Base-by-base conservation (phyloP, 2,329 filamentous ascomycete species). In the Monilinia fructicola region DNA sequence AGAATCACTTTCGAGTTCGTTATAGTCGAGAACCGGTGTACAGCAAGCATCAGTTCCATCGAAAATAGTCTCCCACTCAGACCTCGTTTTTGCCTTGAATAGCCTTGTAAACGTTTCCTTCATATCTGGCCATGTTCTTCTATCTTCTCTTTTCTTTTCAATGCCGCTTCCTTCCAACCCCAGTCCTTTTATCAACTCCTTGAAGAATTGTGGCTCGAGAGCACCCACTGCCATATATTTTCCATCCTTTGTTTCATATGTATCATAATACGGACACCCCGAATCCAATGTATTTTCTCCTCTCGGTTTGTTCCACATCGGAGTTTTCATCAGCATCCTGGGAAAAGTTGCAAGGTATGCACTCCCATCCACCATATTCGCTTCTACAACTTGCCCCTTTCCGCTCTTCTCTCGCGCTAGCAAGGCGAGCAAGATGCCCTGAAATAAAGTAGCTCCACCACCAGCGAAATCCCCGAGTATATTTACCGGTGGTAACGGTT, bases 331-430 rank as follows among this genome's bases (percentile, higher is more conserved):
- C 38, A 82, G 82, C 68, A 96, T 80, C 44, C 94, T 83, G 62
- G 91, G 89, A 79, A 94, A 94, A 0, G 88, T 90, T 1, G 89
- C 88, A 35, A 98, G 80, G 77, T 94, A 94, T 46, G 87, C 85
- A 28, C 85, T 86, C 11, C 94, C 94, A 79, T 98, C 94, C 16
- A 97, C 94, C 94, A 98, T 98, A 78, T 96, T 97, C 21, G 91
- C 92, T 79, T 97, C 92, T 11, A 98, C 93, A 16, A 97, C 89
- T 79, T 97, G 94, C 0, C 94, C 94, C 2, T 79, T 80, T 0
- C 92, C 92, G 0, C 82, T 87, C 54, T 78, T 79, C 59, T 83
- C 80, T 44, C 92, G 81, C 18, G 87, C 83, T 12, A 96, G 74
- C 67, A 98, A 78, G 0, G 95, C 94, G 26, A 97, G 81, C 65